Evolutionary conservation across 2,329 filamentous ascomycete genomes (phyloP).

Genomic region (Hypoxylon sp.): DNA sequence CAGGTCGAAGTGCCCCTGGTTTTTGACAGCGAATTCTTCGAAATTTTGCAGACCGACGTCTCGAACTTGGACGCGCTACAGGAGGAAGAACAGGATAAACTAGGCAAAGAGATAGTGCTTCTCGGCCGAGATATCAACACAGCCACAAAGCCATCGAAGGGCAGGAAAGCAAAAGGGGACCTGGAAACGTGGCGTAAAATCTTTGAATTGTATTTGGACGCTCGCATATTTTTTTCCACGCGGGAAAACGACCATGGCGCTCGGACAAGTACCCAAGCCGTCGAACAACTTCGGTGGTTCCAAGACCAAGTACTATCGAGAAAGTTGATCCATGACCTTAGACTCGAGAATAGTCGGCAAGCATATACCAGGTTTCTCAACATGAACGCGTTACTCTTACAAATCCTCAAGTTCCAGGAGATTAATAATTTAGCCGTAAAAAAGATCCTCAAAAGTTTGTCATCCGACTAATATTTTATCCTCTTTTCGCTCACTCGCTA

Average conservation of each 20-base stretch:
- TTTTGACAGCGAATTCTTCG: slow-evolving; percentile 86
- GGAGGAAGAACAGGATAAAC: slow-evolving; percentile 72
- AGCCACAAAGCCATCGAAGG: slow-evolving; percentile 74
- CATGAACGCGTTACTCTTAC: slow-evolving; percentile 83
- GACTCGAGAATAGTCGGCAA: slow-evolving; percentile 73
- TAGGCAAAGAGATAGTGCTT: slow-evolving; percentile 73
- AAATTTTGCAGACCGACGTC: slow-evolving; percentile 79
- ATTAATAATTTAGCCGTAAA: slow-evolving; percentile 82
- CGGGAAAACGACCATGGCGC: slow-evolving; percentile 79
- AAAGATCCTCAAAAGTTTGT: slow-evolving; percentile 87
- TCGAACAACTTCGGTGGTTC: slow-evolving; percentile 79
- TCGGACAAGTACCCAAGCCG: slow-evolving; percentile 75
- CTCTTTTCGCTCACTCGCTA: slow-evolving; percentile 10
- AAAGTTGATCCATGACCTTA: slow-evolving; percentile 73
- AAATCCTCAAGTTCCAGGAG: slow-evolving; percentile 85
- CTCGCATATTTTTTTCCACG: slow-evolving; percentile 85
- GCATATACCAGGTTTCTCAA: slow-evolving; percentile 79
- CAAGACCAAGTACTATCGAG: slow-evolving; percentile 75
- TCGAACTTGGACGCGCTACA: slow-evolving; percentile 78
- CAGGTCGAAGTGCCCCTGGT: slow-evolving; percentile 81
- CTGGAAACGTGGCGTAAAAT: slow-evolving; percentile 84
- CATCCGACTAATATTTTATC: background rate
- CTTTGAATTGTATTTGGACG: slow-evolving; percentile 85
- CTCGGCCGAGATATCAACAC: slow-evolving; percentile 76
- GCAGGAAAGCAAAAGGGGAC: slow-evolving; percentile 73